Evolutionary conservation across 345 rosid genomes (phyloP), one percentile per base, ranked within the genome.

Genomic region (Populus pruinosa): DNA sequence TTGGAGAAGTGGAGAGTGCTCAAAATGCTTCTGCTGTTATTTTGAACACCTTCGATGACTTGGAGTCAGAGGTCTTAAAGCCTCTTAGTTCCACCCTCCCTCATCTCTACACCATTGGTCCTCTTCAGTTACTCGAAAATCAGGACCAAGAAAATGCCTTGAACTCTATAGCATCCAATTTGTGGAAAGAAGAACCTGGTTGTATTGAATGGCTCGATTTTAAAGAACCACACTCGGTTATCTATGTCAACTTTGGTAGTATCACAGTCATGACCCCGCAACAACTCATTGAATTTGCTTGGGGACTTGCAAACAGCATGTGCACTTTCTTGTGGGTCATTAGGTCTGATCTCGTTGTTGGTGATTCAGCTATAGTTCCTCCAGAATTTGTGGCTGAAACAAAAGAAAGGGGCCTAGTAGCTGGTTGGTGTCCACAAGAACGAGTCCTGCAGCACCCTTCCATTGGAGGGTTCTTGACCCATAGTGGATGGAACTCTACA

Each of bases 251-350:
- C 59, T 76, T 76, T 38, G 79, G 79, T 7, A 69, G 73, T 25
- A 25, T 76, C 27, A 66, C 82, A 0, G 77, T 47, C 36, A 72
- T 82, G 71, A 67, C 80, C 21, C 11, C 56, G 5, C 55, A 76
- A 0, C 82, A 79, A 39, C 44, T 82, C 1, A n/a, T 71, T 2
- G 82, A 82, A 72, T 79, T 79, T 21, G 71, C 82, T 5, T 76
- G 82, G 78, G 77, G 85, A 31, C 74, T 79, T 18, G 80, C 85
- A 0, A 82, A 82, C 29, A 49, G 72, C 67, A 79, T 68, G 50
- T 36, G 10, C 13, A 0, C 23, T 0, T 79, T 79, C 31, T 72
- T 83, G 8, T 83, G 85, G 85, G 78, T 83, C 0, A 76, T 83
- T 20, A 83, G 80, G 67, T 69, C 80, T 16, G 78, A 83, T 67